Evolutionary conservation across 805 yeast species (phyloP), one percentile per base, ranked within the genome.

Genomic region (Kuraishia hungarica): DNA sequence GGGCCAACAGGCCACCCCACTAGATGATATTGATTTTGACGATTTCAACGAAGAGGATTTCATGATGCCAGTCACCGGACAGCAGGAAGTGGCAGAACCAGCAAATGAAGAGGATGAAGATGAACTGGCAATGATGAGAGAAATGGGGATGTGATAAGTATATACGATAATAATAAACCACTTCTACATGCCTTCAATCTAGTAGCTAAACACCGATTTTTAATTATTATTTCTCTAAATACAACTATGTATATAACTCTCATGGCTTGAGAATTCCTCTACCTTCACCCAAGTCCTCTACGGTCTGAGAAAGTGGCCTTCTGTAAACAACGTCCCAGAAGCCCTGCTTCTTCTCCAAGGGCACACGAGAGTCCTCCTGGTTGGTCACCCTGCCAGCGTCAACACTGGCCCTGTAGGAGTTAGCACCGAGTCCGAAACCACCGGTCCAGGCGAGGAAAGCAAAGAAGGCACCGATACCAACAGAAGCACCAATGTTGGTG

Each of bases 251-350:
- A 3, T 10, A 10, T 10, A 13, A 35, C 28, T 17, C 29, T 50
- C n/a, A 67, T 29, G 62, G 60, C 55, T 67, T 70, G 61, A 77
- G 75, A 57, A 80, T 77, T 61, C 85, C 84, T 67, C 85, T 74
- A 54, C 85, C 85, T 60, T 72, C 82, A 60, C 96, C 96, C 61
- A 89, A 75, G 64, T 83, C 84, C 58, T 81, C 86, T 26, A 86
- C 80, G 10, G 96, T 87, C 71, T 87, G 91, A 21, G 90, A 82
- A 60, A 89, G 72, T 19, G 96, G 96, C 64, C 88, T 81, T 76
- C 96, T 84, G 73, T 83, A 81, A 67, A 83, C 81, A 43, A 84
- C 84, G 60, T 88, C 93, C 91, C 91, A 89, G 72, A 87, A 87
- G 46, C 84, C 84, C 65, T 81, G 85, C 56, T 67, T 73, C 58